Conservation (phyloP, 2,329 filamentous ascomycete genomes). For the Hirsutella thompsonii region DNA sequence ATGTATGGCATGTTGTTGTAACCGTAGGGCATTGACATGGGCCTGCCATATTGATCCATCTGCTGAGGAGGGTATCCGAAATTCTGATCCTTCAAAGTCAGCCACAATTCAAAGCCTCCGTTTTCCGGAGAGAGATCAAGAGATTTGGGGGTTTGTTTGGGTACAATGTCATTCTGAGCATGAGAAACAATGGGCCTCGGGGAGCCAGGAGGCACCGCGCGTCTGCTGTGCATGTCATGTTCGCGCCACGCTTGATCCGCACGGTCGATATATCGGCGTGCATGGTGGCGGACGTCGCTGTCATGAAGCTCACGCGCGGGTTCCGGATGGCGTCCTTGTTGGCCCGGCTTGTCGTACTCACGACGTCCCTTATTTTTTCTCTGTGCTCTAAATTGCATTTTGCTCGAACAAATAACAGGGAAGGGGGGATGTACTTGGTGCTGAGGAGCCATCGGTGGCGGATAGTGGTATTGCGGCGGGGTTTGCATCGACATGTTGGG, state of each 20-base stretch:
- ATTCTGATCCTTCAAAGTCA: constrained; percentile 57
- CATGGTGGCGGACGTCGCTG: constrained; percentile 22
- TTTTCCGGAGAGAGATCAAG: constrained; percentile 56
- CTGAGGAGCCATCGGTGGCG: constrained; percentile 42
- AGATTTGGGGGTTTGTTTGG: constrained; percentile 10
- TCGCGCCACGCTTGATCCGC: constrained; percentile 21
- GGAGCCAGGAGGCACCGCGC: constrained; percentile 9
- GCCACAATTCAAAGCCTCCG: constrained; percentile 59
- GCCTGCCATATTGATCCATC: constrained; percentile 25
- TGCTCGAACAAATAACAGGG: constrained; percentile 15
- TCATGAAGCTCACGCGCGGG: constrained; percentile 20
- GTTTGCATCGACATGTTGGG: constrained; percentile 50
- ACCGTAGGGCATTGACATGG: constrained; percentile 25
- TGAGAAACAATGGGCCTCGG: background rate
- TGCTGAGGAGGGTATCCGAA: constrained; percentile 38
- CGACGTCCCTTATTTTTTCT: constrained; percentile 33
- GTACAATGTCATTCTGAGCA: background rate
- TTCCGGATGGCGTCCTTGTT: constrained; percentile 23
- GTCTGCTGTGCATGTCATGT: constrained; percentile 10
- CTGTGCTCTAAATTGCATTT: constrained; percentile 24
- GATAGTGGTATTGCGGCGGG: constrained; percentile 48
- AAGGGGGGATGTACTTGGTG: constrained; percentile 46
- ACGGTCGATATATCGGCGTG: constrained; percentile 33
- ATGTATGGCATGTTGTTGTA: constrained; percentile 39
- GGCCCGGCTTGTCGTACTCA: constrained; percentile 33